phyloP scores from a whole-genome alignment of 2,329 filamentous ascomycete genomes.

The Botrytis elliptica region DNA sequence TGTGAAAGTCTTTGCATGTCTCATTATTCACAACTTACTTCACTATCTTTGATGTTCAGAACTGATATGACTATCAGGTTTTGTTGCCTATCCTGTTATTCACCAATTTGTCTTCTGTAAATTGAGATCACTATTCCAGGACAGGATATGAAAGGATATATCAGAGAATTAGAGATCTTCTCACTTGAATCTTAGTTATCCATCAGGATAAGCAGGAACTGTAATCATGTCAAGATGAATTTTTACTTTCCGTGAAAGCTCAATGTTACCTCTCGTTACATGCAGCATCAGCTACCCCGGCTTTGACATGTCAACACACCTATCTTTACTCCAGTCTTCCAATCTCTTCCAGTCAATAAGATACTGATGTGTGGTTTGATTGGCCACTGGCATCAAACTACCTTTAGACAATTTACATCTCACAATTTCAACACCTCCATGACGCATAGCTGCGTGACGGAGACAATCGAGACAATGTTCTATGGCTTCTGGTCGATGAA shows the following conservation, averaged over 20 bases:
- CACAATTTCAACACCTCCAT: neutral
- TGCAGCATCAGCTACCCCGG: neutral
- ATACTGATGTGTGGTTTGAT: no score
- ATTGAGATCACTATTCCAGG: no score
- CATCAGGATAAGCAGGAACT: neutral
- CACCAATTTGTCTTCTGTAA: no score
- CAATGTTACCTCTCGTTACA: neutral
- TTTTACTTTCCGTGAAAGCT: neutral
- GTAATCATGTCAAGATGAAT: neutral
- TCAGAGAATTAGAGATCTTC: no score
- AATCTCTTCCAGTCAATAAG: neutral
- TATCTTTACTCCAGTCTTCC: neutral
- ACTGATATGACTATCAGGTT: no score
- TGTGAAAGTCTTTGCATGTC: neutral
- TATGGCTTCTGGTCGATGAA: neutral
- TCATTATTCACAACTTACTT: no score
- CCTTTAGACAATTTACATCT: neutral
- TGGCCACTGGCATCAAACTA: no score
- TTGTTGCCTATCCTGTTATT: no score
- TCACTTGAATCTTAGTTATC: no score
- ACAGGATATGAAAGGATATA: no score
- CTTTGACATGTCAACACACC: neutral
- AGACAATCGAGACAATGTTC: neutral
- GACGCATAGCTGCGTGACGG: neutral
- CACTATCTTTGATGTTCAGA: no score